Base-by-base conservation (phyloP, 345 rosid genomes). In the Iberis pinnata region DNA sequence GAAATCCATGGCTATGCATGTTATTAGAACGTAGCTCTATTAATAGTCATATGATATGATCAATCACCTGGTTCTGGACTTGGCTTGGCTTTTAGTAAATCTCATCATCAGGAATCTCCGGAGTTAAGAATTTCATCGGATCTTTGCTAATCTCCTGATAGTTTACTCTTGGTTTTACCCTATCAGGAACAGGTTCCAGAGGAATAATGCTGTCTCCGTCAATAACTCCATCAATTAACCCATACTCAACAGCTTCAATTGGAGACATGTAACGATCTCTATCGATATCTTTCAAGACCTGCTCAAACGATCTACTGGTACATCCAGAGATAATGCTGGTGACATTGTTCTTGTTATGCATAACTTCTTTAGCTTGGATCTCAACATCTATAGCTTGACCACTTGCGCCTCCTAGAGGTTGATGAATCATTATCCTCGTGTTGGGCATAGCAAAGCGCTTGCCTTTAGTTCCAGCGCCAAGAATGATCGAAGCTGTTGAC, bases 361-460 rank as follows among this genome's bases (percentile, higher is more conserved):
- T 77, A n/a, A 92, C 77, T 74, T 92, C 98, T 41, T 61, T 70
- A 12, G 96, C 95, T 70, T 88, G 95, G 32, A 84, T 78, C 76
- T 83, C 97, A 17, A 85, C 98, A 56, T 83, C 86, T 14, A 74
- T 72, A 32, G 83, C 93, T 65, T 83, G 86, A 53, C 98, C 98
- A 33, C 95, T 83, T 25, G 88, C 90, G 37, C 93, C 96, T 61
- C 98, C 97, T 43, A 80, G 78, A 0, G 98, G 98, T 39, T 85
- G 98, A 69, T 88, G 95, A 44, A 92, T 77, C 98, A 92, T 92
- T 58, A 92, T 78, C 59, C 97, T 77, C 0, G 98, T 66, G 60
- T 88, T 88, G 56, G 98, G 97, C 98, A 92, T 92, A 0, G 97
- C 88, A 55, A 85, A 69, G 18, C 97, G 94, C 77, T 92, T 92